Base-by-base conservation (phyloP, 176 grass and related monocot species). In the Oryza nivara region DNA sequence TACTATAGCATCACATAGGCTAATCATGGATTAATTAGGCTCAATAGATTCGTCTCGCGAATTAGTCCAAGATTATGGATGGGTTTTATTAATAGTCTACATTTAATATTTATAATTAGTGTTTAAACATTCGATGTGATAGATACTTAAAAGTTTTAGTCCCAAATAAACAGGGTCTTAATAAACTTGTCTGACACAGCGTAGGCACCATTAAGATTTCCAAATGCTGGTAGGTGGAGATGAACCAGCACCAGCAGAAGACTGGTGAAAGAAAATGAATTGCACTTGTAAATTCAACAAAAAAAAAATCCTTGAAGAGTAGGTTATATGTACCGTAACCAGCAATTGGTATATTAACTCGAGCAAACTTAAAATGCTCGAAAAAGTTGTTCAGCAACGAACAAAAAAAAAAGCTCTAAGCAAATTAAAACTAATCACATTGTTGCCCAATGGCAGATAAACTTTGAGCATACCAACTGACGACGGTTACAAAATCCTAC, bases 401-500 rank as follows among this genome's bases (percentile, higher is more conserved):
- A 73, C 22, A 66, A 82, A 58, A 48, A 73, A 73, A 22, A 66
- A 82, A 58, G 67, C 7, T 78, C 58, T 67, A 63, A 23, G 41
- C 14, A 68, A 47, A 41, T 14, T 52, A 19, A n/a, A 58, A 41
- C 74, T 90, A 75, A 65, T 74, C 75, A 75, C 65, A 69, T 48
- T 72, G 58, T 19, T 72, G 67, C 78, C 52, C 48, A 60, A 20
- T 83, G 25, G 36, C 36, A 61, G 58, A 74, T 44, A 28, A 36
- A 77, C 52, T 47, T 71, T 90, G 3, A 36, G 56, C 72, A 32
- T 70, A 36, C 70, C 4, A 15, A 52, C 47, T 41, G 44, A 85
- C 28, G 65, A 51, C 30, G 16, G 61, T 41, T 80, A 79, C 80
- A 87, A 87, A 90, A 84, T 65, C 79, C 51, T 28, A 79, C 79